Evolutionary conservation across 208 protist species (phyloP), one percentile per base, ranked within the genome.

Genomic region (Acanthamoeba divionensis): DNA sequence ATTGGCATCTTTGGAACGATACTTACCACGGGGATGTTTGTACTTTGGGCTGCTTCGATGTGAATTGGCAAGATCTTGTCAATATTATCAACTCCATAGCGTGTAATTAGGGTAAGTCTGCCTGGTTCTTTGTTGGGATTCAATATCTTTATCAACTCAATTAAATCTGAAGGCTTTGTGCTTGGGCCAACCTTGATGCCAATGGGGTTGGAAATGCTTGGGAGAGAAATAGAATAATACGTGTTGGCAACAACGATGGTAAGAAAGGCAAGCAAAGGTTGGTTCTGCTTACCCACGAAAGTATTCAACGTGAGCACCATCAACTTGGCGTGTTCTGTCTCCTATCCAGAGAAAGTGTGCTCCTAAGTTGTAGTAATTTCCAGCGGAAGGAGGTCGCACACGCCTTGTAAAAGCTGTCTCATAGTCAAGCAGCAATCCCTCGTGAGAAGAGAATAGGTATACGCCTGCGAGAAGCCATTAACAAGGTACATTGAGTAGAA

Each of bases 311-410:
- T 95, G 94, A 47, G 91, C 93, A 24, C 91, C 93, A 45, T 93
- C 91, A 21, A 96, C 65, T 44, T 95, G 90, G 50, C 94, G 83
- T 52, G 94, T 96, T 33, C 94, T 62, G 89, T 96, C 93, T 45
- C 94, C 94, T 44, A 96, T 96, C 94, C 94, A 96, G 47, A 96
- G 91, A 65, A 95, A 94, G 89, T 96, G 94, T 26, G 93, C 92
- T 33, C 91, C 80, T 24, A 92, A 33, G 88, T 96, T 96, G 92
- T 94, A 96, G 63, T 90, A 15, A 2, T 6, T 24, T 47, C 63
- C 21, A n/a, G n/a, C n/a, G n/a, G n/a, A n/a, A n/a, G n/a, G n/a
- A n/a, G n/a, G n/a, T 65, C 50, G 26, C 18, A 91, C 79, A 12
- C 12, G 9, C 26, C 21, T 90, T 29, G 94, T 95, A 7, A 95